Percentiles rank a stretch among this genome's conserved stretches.
phyloP scores from a whole-genome alignment of 495 filamentous ascomycete genomes.

The Penicillium steckii region DNA sequence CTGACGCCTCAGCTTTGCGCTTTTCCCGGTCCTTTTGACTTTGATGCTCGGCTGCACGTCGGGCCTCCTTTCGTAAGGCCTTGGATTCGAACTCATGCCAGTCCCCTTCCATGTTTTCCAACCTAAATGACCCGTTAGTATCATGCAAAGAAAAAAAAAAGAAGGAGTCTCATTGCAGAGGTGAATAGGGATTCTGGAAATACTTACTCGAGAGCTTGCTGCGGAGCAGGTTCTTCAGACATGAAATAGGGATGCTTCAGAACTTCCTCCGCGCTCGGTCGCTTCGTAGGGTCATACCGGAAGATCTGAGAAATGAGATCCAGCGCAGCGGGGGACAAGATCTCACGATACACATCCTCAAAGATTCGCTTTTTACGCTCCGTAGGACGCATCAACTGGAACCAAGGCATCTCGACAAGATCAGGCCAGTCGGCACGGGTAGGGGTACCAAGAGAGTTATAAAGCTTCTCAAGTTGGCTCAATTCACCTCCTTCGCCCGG shows the following conservation, averaged over 20 bases:
- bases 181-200: background rate
- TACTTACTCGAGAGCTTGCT: slow-evolving; percentile 80
- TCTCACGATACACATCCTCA: slow-evolving; percentile 73
- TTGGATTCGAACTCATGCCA: slow-evolving; percentile 99
- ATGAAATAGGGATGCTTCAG: slow-evolving; percentile 88
- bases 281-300: slow-evolving; percentile 78
- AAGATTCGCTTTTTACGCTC: slow-evolving; percentile 77
- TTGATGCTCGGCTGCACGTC: slow-evolving; percentile 51
- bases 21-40: slow-evolving; percentile 55
- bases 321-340: slow-evolving; percentile 73
- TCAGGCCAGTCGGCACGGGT: slow-evolving; percentile 81
- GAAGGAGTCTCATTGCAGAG: too few species aligned
- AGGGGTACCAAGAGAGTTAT: slow-evolving; percentile 88
- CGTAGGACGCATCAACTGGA: slow-evolving; percentile 77
- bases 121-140: slow-evolving; percentile 44
- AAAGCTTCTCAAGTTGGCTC: slow-evolving; percentile 94
- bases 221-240: slow-evolving; percentile 73
- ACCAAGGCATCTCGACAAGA: slow-evolving; percentile 92
- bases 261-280: slow-evolving; percentile 82
- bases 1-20: slow-evolving; percentile 37
- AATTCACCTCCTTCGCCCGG: slow-evolving; percentile 93
- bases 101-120: slow-evolving; percentile 84
- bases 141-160: background rate
- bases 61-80: slow-evolving; percentile 81
- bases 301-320: slow-evolving; percentile 82